phyloP scores from a whole-genome alignment of 2,329 filamentous ascomycete genomes.

The Verticillium albo-atrum region DNA sequence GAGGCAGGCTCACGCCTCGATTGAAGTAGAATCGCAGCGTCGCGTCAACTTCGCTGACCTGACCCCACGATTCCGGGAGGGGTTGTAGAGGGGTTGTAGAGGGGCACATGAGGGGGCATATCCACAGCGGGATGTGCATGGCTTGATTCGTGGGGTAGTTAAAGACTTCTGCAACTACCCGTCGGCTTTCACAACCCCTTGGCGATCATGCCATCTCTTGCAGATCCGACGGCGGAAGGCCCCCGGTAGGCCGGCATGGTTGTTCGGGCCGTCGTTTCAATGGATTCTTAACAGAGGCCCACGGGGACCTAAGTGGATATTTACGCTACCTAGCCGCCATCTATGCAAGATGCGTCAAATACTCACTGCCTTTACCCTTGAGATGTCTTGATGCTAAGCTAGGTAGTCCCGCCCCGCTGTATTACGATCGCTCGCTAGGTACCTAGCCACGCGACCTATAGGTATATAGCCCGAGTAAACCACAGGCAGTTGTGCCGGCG shows the following conservation, averaged over 20 bases:
- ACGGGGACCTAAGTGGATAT: no score
- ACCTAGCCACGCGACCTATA: no score
- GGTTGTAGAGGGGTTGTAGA: neutral
- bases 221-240: neutral
- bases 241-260: neutral
- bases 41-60: neutral
- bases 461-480: no score
- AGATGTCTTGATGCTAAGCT: no score
- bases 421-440: no score
- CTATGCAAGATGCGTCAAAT: no score
- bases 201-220: neutral
- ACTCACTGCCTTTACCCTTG: no score
- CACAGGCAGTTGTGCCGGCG: slow-evolving; percentile 81
- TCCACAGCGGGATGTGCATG: neutral
- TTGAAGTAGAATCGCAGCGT: neutral
- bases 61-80: neutral
- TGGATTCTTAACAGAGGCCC: neutral
- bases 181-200: neutral
- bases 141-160: neutral
- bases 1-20: neutral
- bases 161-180: neutral
- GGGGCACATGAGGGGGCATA: neutral
- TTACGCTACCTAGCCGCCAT: no score
- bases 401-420: no score
- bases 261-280: neutral